Conservation (phyloP, 306 rosid genomes). For the Pyrus bretschneideri region DNA sequence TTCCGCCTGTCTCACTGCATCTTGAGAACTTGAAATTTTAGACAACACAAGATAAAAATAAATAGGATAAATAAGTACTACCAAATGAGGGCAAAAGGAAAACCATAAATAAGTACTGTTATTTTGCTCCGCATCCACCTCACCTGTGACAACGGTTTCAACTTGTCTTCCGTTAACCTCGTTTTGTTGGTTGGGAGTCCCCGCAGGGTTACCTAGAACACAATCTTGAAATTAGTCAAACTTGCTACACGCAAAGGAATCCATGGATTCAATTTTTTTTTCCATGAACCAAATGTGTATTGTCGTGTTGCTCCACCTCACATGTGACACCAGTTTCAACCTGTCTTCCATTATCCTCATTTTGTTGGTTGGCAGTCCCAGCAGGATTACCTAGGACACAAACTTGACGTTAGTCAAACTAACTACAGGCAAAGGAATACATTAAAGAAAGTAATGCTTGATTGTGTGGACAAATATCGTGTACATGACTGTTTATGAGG, state of each 20-base stretch:
- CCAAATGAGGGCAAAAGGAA: background rate
- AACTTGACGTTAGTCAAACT: background rate
- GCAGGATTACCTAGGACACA: background rate
- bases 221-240: background rate
- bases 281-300: background rate
- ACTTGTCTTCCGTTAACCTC: background rate
- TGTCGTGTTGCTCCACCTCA: background rate
- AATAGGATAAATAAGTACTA: background rate
- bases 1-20: background rate
- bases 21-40: background rate
- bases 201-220: background rate
- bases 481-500: background rate
- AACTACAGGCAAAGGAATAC: background rate
- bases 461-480: background rate
- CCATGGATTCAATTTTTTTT: constrained; percentile 12
- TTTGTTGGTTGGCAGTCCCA: background rate
- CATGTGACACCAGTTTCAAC: background rate
- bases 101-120: background rate
- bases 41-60: background rate
- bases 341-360: background rate
- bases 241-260: background rate
- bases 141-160: background rate
- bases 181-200: background rate
- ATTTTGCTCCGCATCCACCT: background rate
- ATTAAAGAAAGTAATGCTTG: background rate